These are phyloP conservation scores for Dendrothele bispora DNA, from an alignment of 768 basidiomycete species.

Conservation along the genomic window DNA sequence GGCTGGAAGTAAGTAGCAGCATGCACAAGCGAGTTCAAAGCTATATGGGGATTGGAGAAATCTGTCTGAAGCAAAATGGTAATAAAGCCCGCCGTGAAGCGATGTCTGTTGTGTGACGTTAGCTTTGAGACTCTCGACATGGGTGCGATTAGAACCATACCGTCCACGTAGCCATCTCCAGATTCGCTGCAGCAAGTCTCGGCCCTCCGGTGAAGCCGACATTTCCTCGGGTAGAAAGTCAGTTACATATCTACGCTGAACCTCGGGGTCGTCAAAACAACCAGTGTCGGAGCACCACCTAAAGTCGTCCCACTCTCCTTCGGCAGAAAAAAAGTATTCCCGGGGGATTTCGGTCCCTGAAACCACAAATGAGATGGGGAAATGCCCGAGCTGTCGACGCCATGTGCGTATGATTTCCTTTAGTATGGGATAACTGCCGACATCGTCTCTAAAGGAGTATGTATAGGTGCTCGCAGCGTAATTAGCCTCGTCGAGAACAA, in stretches of 20 bases:
- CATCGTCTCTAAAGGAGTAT: neutral
- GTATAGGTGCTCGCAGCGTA: neutral
- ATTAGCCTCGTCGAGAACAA: slow-evolving; percentile 8
- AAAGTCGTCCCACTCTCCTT: slow-evolving; percentile 6
- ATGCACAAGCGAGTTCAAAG: neutral
- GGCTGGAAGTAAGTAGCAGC: neutral
- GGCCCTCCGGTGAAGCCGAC: neutral
- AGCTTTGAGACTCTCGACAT: neutral
- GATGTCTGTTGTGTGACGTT: slow-evolving; percentile 5
- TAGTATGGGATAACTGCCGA: slow-evolving; percentile 4
- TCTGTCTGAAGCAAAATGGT: neutral
- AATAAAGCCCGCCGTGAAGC: slow-evolving; percentile 1
- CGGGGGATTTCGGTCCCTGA: slow-evolving; percentile 3
- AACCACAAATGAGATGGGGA: slow-evolving; percentile 1
- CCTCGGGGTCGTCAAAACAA: slow-evolving; percentile 1
- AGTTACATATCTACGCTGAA: slow-evolving; percentile 1
- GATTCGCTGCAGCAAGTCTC: slow-evolving; percentile 5
- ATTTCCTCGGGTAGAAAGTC: slow-evolving; percentile 6
- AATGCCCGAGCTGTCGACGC: neutral
- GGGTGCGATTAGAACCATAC: neutral
- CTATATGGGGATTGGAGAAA: neutral
- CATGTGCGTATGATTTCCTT: slow-evolving; percentile 5
- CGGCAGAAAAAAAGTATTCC: neutral
- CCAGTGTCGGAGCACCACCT: slow-evolving; percentile 10
- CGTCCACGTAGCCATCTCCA: slow-evolving; percentile 15